A percentile compares a stretch with the other conserved stretches of the same genome.
Conservation (phyloP, 1,284 basidiomycete genomes). For the Marasmius tenuissimus region DNA sequence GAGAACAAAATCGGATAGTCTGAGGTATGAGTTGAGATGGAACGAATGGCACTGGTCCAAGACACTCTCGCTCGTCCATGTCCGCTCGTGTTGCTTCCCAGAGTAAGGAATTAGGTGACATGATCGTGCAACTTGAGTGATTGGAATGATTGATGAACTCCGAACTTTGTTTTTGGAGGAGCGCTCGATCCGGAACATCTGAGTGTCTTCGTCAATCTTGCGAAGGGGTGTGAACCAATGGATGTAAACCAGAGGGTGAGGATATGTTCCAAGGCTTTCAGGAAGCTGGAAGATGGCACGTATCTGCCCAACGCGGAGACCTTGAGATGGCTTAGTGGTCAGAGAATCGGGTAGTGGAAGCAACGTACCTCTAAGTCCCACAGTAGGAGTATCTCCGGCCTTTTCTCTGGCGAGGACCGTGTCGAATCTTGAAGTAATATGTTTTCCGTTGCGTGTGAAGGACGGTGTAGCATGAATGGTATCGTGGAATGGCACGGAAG, state of each 20-base stretch:
- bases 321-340: neutral
- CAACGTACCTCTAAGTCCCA: neutral
- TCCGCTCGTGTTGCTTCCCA: neutral
- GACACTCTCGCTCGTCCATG: conserved; percentile 1
- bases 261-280: neutral
- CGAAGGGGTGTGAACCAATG: conserved; percentile 17
- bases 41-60: neutral
- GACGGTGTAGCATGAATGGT: conserved; percentile 3
- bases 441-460: neutral
- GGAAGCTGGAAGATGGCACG: conserved; percentile 12
- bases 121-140: conserved; percentile 4
- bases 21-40: neutral
- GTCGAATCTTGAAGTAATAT: conserved; percentile 8
- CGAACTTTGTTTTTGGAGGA: conserved; percentile 3
- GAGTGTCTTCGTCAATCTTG: conserved; percentile 4
- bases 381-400: neutral
- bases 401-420: conserved; percentile 5
- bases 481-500: neutral
- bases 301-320: conserved; percentile 7
- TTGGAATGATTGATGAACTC: conserved; percentile 8
- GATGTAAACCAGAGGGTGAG: conserved; percentile 10
- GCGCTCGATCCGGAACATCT: conserved; percentile 8
- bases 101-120: conserved; percentile 13
- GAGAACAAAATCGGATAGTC: neutral
- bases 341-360: neutral